Evolutionary conservation across 768 basidiomycete species (phyloP).

Genomic region (Suillus clintonianus): DNA sequence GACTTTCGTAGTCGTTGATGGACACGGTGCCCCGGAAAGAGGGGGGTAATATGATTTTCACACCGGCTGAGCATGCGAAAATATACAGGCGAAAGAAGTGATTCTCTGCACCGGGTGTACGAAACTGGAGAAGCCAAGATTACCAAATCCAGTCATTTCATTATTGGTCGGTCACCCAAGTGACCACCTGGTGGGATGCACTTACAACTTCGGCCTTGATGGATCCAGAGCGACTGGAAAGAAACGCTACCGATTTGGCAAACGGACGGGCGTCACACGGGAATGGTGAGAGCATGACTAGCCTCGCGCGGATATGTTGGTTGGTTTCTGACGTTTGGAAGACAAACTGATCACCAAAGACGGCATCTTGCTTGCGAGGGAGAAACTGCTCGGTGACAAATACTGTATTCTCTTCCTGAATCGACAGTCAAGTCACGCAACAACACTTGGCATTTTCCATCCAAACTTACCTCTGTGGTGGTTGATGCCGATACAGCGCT

Average conservation of each 20-base stretch:
- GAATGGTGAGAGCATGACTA: conserved; percentile 26
- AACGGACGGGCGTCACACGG: conserved; percentile 28
- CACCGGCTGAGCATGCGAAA: conserved; percentile 28
- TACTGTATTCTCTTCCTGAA: conserved; percentile 21
- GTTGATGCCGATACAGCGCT: conserved; percentile 14
- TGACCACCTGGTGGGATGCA: conserved; percentile 4
- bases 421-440: background rate
- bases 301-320: conserved; percentile 27
- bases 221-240: conserved; percentile 29
- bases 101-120: conserved; percentile 25
- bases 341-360: conserved; percentile 32
- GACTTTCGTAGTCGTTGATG: conserved; percentile 18
- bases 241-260: conserved; percentile 35
- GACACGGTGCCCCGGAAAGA: conserved; percentile 30
- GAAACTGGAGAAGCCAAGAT: conserved; percentile 16
- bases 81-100: conserved; percentile 33
- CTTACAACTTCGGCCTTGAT: conserved; percentile 28
- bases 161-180: background rate
- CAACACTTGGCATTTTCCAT: background rate
- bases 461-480: conserved; percentile 19
- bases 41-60: conserved; percentile 29
- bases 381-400: conserved; percentile 28
- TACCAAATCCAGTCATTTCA: conserved; percentile 7
- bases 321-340: conserved; percentile 22
- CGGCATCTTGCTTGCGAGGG: conserved; percentile 29